phyloP scores from a whole-genome alignment of 495 filamentous ascomycete species.

The Aspergillus haitiensis region DNA sequence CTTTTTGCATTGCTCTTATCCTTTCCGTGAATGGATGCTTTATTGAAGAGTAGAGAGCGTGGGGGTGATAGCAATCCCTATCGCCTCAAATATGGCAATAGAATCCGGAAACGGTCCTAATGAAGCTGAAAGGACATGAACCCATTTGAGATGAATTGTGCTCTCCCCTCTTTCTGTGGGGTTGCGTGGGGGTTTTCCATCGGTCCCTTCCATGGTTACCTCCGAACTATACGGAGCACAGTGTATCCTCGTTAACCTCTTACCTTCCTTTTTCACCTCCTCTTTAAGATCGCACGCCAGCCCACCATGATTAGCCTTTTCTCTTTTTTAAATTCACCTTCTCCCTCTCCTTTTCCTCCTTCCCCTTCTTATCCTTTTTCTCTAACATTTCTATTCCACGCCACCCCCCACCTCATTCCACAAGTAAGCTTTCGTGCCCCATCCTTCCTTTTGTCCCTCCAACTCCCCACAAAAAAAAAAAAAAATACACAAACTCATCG shows the following conservation, averaged over 20 bases:
- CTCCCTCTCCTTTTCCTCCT: conserved; percentile 1
- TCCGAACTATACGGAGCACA: background rate
- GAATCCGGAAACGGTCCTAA: conserved; percentile 1
- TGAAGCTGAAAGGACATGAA: background rate
- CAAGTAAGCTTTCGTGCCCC: conserved; percentile 6
- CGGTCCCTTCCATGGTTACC: background rate
- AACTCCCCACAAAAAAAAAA: background rate
- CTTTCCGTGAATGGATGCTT: background rate
- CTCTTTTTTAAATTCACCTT: conserved; percentile 10
- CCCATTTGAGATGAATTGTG: background rate
- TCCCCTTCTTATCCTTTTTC: conserved; percentile 1
- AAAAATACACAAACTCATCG: conserved; percentile 1
- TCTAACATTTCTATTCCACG: conserved; percentile 1
- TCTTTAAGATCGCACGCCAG: conserved; percentile 5
- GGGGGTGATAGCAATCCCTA: conserved; percentile 5
- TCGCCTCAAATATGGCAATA: background rate
- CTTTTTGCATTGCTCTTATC: background rate
- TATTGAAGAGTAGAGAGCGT: conserved; percentile 3
- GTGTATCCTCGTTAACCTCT: background rate
- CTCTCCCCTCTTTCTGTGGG: conserved; percentile 15
- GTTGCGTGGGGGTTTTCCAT: conserved; percentile 18
- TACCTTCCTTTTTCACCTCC: background rate
- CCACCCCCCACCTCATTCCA: conserved; percentile 10
- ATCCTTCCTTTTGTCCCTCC: background rate
- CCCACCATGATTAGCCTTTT: conserved; percentile 4